These are phyloP conservation scores for Cutaneotrichosporon curvatum DNA, from an alignment of 1,284 basidiomycete genomes.

Conservation along the genomic window DNA sequence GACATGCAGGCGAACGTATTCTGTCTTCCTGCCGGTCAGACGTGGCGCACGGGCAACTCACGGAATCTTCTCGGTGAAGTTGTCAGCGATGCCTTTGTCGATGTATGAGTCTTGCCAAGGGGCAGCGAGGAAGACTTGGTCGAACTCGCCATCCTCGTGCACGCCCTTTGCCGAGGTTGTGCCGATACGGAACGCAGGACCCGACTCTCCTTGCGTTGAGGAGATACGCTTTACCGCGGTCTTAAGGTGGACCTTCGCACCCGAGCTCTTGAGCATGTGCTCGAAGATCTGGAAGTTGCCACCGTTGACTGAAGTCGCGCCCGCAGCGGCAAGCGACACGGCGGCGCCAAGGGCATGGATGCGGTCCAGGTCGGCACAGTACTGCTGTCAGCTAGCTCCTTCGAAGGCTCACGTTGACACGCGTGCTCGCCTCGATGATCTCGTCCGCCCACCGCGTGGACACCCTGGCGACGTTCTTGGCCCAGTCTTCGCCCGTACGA, in stretches of 20 bases:
- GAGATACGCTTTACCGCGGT: constrained; percentile 53
- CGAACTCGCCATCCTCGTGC: constrained; percentile 23
- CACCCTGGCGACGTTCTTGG: constrained; percentile 54
- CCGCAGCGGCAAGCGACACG: constrained; percentile 64
- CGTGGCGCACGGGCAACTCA: not conserved
- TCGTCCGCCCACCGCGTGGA: constrained; percentile 62
- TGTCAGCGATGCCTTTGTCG: constrained; percentile 8
- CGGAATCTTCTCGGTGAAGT: constrained; percentile 17
- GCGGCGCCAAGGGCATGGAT: constrained; percentile 77
- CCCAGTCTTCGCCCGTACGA: constrained; percentile 57
- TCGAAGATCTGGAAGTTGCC: constrained; percentile 87
- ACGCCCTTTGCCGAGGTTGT: constrained; percentile 5
- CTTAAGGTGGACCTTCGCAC: constrained; percentile 61
- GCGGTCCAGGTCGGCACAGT: constrained; percentile 56
- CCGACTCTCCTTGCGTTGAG: constrained; percentile 1
- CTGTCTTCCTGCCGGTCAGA: constrained; percentile 46
- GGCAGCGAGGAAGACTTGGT: constrained; percentile 42
- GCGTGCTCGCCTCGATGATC: constrained; percentile 71
- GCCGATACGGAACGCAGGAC: constrained; percentile 1
- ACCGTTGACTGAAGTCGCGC: constrained; percentile 61
- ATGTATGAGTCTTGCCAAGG: constrained; percentile 33
- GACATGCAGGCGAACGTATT: constrained; percentile 79
- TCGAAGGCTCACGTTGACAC: constrained; percentile 66
- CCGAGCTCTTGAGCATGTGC: constrained; percentile 63
- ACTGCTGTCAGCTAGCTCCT: constrained; percentile 22